Conservation (phyloP, 192 early-diverging fungal genomes). For the Coemansia biformis region DNA sequence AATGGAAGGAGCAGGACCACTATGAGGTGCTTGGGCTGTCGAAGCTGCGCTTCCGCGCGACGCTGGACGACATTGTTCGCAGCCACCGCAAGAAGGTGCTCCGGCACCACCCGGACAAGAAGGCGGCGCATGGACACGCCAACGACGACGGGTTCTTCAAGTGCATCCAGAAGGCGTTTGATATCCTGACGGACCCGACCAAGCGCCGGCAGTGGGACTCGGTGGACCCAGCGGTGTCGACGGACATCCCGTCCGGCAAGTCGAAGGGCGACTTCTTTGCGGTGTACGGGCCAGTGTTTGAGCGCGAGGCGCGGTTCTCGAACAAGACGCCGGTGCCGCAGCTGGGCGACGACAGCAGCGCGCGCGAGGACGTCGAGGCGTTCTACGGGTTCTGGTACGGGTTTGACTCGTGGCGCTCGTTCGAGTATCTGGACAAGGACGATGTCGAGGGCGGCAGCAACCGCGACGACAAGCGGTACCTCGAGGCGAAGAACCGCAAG, state of each 20-base stretch:
- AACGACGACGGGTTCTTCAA: slow-evolving; percentile 99
- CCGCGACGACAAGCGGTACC: slow-evolving; percentile 94
- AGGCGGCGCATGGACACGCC: slow-evolving; percentile 64
- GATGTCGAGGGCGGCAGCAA: slow-evolving; percentile 80
- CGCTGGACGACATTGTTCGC: slow-evolving; percentile 88
- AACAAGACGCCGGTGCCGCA: slow-evolving; percentile 79
- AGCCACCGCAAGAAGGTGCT: slow-evolving; percentile 88
- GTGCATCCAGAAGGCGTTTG: slow-evolving; percentile 94
- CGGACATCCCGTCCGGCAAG: slow-evolving; percentile 67
- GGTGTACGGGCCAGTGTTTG: slow-evolving; percentile 69
- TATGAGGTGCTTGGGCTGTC: slow-evolving; percentile 93
- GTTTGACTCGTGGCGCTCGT: slow-evolving; percentile 97
- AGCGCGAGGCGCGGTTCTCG: slow-evolving; percentile 88
- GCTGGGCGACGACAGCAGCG: slow-evolving; percentile 64
- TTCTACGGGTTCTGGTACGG: slow-evolving; percentile 83
- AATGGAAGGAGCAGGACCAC: slow-evolving; percentile 97
- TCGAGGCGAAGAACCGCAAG: slow-evolving; percentile 93
- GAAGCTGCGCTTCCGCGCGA: slow-evolving; percentile 80
- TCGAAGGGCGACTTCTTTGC: slow-evolving; percentile 81
- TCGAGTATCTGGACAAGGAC: slow-evolving; percentile 98
- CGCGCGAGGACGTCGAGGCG: slow-evolving; percentile 64
- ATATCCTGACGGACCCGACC: slow-evolving; percentile 83
- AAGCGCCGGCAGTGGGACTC: slow-evolving; percentile 96
- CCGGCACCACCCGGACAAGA: slow-evolving; percentile 99
- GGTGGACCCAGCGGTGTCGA: slow-evolving; percentile 79